Percentiles rank a stretch among this genome's conserved stretches.
phyloP scores from a whole-genome alignment of 768 basidiomycete species.

The Mycena belliarum region DNA sequence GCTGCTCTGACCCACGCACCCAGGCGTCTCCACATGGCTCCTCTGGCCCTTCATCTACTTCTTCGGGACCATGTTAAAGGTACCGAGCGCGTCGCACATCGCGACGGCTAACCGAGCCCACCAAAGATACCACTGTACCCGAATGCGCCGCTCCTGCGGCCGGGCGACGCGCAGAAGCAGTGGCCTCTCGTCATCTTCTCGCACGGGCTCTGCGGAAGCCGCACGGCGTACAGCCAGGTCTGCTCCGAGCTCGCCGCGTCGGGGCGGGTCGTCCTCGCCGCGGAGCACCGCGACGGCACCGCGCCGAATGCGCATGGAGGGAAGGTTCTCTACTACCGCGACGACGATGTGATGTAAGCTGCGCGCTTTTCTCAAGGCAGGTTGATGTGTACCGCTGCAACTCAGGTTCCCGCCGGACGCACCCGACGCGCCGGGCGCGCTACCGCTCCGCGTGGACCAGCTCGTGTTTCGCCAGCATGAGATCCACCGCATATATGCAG shows the following conservation, averaged over 20 bases:
- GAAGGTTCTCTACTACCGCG: constrained; percentile 53
- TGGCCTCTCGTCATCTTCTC: constrained; percentile 87
- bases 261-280: constrained; percentile 77
- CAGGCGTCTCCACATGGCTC: constrained; percentile 44
- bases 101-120: neutral
- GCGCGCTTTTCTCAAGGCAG: neutral
- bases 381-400: neutral
- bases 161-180: constrained; percentile 32
- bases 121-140: constrained; percentile 57
- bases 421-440: constrained; percentile 17
- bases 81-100: constrained; percentile 15
- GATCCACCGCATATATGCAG: constrained; percentile 61
- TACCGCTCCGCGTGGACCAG: constrained; percentile 67
- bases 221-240: constrained; percentile 74
- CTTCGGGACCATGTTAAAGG: constrained; percentile 52
- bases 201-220: constrained; percentile 77
- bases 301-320: constrained; percentile 44
- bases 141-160: constrained; percentile 54
- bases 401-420: constrained; percentile 19
- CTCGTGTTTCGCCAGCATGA: constrained; percentile 70
- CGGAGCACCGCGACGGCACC: constrained; percentile 86
- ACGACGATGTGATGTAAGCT: constrained; percentile 56
- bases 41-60: constrained; percentile 54
- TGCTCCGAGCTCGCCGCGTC: constrained; percentile 74
- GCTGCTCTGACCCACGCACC: neutral